A percentile compares a stretch with the other conserved stretches of the same genome.
These are phyloP conservation scores for Yamadazyma siamensis DNA, from an alignment of 1,139 yeast species.

Conservation along the genomic window DNA sequence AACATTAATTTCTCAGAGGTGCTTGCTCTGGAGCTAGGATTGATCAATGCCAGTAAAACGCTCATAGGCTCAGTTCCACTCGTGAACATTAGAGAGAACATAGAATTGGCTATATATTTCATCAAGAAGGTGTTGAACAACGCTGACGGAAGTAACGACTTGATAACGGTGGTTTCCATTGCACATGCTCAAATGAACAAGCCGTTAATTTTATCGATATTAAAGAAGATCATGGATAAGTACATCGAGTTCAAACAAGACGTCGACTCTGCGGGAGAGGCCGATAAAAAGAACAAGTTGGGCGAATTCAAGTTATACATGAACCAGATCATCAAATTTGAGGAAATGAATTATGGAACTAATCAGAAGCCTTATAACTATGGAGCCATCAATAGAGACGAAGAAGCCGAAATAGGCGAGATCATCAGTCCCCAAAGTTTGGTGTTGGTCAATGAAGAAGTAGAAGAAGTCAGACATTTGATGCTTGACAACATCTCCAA, in stretches of 20 bases:
- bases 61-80: slow-evolving; percentile 43
- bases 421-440: slow-evolving; percentile 38
- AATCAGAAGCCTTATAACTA: slow-evolving; percentile 34
- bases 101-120: slow-evolving; percentile 42
- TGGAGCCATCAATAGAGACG: slow-evolving; percentile 14
- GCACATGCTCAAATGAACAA: slow-evolving; percentile 43
- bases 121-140: slow-evolving; percentile 44
- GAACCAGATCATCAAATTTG: slow-evolving; percentile 50
- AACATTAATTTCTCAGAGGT: slow-evolving; percentile 51
- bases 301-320: slow-evolving; percentile 52
- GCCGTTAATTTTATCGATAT: slow-evolving; percentile 42
- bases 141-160: slow-evolving; percentile 44
- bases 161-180: slow-evolving; percentile 48
- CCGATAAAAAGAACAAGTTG: slow-evolving; percentile 24
- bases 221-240: slow-evolving; percentile 49
- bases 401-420: slow-evolving; percentile 17
- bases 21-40: slow-evolving; percentile 53
- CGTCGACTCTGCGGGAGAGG: slow-evolving; percentile 13
- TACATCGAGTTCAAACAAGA: slow-evolving; percentile 41
- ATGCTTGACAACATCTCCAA: slow-evolving; percentile 71
- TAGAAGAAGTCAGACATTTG: slow-evolving; percentile 51
- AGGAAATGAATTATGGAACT: slow-evolving; percentile 44
- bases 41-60: slow-evolving; percentile 47
- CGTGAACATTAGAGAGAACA: slow-evolving; percentile 23
- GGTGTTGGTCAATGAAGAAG: slow-evolving; percentile 45